phyloP scores from a whole-genome alignment of 345 rosid species.

The Linum lewisii region DNA sequence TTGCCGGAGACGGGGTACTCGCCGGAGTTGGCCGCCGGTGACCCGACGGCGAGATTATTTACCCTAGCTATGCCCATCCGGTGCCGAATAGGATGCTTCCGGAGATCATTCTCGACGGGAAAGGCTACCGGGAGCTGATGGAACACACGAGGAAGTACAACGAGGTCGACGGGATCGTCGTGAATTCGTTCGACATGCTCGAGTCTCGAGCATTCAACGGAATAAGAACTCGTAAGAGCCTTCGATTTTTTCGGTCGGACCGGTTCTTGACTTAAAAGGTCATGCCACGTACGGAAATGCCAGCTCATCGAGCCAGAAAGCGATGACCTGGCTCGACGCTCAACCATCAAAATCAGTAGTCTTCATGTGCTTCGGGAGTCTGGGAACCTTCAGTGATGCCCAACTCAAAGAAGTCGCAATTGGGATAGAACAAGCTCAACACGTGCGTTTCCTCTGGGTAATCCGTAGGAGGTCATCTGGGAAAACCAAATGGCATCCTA shows the following conservation, averaged over 20 bases:
- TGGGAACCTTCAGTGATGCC: neutral
- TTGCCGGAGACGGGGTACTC: neutral
- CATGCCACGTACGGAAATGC: neutral
- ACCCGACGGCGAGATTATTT: constrained; percentile 1
- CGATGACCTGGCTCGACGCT: constrained; percentile 6
- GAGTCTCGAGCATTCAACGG: constrained; percentile 9
- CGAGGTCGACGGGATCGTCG: constrained; percentile 9
- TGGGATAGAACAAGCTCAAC: neutral
- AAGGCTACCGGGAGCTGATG: neutral
- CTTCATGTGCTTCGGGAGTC: constrained; percentile 12
- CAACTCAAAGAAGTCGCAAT: neutral
- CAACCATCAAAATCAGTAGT: constrained; percentile 4
- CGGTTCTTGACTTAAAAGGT: neutral
- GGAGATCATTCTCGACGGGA: neutral
- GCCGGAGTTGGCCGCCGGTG: neutral
- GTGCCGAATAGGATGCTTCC: constrained; percentile 5
- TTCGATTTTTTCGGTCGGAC: constrained; percentile 3
- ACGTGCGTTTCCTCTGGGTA: neutral
- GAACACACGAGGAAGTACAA: neutral
- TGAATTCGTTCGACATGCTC: constrained; percentile 9
- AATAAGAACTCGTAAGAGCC: constrained; percentile 1
- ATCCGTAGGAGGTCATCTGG: neutral
- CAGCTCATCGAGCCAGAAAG: neutral
- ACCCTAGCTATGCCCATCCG: constrained; percentile 5
- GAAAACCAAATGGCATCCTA: neutral